These are phyloP conservation scores for Incumbomyces delicatus DNA, from an alignment of 2,329 filamentous ascomycete species.

Conservation along the genomic window DNA sequence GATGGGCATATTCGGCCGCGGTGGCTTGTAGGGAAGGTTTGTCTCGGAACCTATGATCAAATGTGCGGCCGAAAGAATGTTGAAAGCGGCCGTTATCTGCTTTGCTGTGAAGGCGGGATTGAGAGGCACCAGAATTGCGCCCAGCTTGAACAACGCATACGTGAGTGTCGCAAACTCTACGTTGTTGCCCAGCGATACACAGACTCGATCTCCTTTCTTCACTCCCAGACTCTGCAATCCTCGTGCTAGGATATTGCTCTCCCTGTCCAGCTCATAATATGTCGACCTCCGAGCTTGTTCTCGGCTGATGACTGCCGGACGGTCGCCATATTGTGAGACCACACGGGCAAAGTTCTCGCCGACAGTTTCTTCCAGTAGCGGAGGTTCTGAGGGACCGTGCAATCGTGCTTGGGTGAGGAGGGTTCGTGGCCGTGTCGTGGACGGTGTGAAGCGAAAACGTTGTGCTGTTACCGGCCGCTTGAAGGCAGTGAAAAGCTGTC, in stretches of 20 bases:
- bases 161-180: constrained; percentile 67
- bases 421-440: background rate
- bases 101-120: constrained; percentile 78
- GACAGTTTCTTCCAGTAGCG: constrained; percentile 38
- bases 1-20: constrained; percentile 50
- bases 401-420: constrained; percentile 15
- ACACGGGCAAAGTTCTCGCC: constrained; percentile 37
- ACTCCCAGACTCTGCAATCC: constrained; percentile 19
- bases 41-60: constrained; percentile 82
- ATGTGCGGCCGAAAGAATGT: constrained; percentile 62
- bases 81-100: constrained; percentile 70
- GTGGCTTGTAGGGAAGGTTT: constrained; percentile 60
- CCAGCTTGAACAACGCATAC: constrained; percentile 87
- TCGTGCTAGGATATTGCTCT: constrained; percentile 20
- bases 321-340: constrained; percentile 35
- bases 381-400: constrained; percentile 25
- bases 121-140: constrained; percentile 85
- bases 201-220: constrained; percentile 55
- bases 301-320: constrained; percentile 48
- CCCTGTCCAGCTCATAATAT: constrained; percentile 62
- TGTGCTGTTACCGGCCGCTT: no score
- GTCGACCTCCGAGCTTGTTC: constrained; percentile 58
- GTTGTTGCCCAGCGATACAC: constrained; percentile 76
- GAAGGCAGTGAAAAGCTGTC: no score
- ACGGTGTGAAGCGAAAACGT: no score